Evolutionary conservation across 768 basidiomycete species (phyloP).

Genomic region (Xanthoconium purpureum): DNA sequence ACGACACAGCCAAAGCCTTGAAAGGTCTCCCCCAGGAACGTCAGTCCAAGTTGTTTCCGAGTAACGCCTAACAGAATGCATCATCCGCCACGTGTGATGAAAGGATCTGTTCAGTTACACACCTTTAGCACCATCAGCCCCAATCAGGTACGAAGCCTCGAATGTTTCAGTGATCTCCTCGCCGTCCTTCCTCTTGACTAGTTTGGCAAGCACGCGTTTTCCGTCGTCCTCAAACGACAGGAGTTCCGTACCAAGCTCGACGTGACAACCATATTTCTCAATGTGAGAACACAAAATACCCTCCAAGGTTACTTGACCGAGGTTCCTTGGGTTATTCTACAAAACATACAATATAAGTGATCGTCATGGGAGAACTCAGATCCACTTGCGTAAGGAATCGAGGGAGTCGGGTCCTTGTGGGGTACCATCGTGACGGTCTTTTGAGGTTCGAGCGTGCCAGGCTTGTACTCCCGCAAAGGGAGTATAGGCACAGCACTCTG

Average conservation of each 20-base stretch:
- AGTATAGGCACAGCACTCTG: constrained; percentile 27
- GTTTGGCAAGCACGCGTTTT: constrained; percentile 35
- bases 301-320: constrained; percentile 33
- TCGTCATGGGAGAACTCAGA: background rate
- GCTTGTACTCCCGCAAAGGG: constrained; percentile 35
- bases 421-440: constrained; percentile 4
- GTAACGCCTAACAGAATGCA: constrained; percentile 26
- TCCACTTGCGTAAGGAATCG: constrained; percentile 29
- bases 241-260: constrained; percentile 48
- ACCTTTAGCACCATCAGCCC: constrained; percentile 40
- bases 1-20: constrained; percentile 26
- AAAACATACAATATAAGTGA: background rate
- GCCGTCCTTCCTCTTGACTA: constrained; percentile 28
- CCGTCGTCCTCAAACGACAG: constrained; percentile 40
- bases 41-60: constrained; percentile 40
- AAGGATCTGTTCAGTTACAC: background rate
- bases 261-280: constrained; percentile 22
- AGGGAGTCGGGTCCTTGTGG: constrained; percentile 21
- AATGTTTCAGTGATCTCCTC: constrained; percentile 27
- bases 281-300: constrained; percentile 19
- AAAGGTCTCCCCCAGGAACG: constrained; percentile 41
- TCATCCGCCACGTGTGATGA: no score
- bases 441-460: constrained; percentile 15
- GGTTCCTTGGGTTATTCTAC: constrained; percentile 10
- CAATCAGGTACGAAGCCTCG: constrained; percentile 36